Conservation (phyloP, 2,329 filamentous ascomycete genomes). For the Ophiostoma himal-ulmi region DNA sequence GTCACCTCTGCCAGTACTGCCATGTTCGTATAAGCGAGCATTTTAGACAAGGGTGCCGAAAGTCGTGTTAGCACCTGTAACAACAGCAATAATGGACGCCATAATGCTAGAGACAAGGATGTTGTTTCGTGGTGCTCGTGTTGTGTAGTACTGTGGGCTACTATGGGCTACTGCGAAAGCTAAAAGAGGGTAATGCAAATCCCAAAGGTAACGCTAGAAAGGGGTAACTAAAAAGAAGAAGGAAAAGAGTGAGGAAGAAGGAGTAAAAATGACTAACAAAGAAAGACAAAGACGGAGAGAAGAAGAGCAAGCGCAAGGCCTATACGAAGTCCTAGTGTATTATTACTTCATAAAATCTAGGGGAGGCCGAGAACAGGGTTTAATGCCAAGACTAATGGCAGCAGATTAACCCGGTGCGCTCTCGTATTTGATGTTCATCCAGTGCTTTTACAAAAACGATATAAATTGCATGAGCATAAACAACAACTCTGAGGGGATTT, state of each 20-base stretch:
- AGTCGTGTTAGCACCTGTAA: background rate
- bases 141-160: background rate
- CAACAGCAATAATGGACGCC: background rate
- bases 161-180: background rate
- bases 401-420: background rate
- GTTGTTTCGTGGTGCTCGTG: background rate
- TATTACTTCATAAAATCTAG: background rate
- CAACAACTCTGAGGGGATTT: background rate
- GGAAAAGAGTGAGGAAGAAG: background rate
- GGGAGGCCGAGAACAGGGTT: background rate
- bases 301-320: background rate
- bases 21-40: background rate
- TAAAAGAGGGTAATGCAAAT: conserved; percentile 7
- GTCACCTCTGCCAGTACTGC: background rate
- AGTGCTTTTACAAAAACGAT: too few relatives aligned
- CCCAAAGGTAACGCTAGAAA: background rate
- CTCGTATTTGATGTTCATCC: background rate
- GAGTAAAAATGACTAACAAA: background rate
- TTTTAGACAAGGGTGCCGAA: background rate
- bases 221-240: background rate
- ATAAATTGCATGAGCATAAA: background rate
- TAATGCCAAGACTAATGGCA: conserved; percentile 2
- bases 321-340: background rate
- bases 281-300: background rate
- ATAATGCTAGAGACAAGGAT: background rate